Evolutionary conservation across 257 asterid genomes (phyloP), one percentile per base, ranked within the genome.

Genomic region (Penstemon barbatus): DNA sequence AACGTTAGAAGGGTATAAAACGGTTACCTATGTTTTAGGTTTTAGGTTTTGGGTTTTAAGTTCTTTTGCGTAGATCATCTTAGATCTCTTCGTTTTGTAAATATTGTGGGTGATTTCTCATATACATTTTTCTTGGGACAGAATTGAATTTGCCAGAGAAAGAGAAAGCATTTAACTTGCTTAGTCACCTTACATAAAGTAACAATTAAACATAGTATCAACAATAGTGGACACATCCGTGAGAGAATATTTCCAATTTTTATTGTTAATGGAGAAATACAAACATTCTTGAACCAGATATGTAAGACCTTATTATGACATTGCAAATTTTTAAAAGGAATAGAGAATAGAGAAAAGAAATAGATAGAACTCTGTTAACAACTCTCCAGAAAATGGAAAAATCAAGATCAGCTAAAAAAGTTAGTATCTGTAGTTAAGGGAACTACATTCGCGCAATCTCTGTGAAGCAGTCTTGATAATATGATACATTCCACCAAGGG

Each of bases 221-320:
- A 55, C 41, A 49, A 3, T 48, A 65, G 43, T 0, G 43, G 43
- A 49, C 49, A 41, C 61, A 52, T 25, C 40, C 39, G 37, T 25
- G 38, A 5, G 44, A 56, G 18, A 3, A 39, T 46, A 46, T 73
- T 60, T 40, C 60, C 37, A 7, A 46, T 65, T 15, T 10, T 56
- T 39, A 54, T 63, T 62, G 33, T 58, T 49, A 53, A 3, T 6
- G 63, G 65, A 52, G 4, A 56, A 56, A 39, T 52, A 66, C 59
- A 36, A 72, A 8, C 62, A 49, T 7, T 7, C 19, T 51, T 66
- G 66, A 43, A 57, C 48, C 72, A 50, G 18, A 46, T 46, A 61
- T 45, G 8, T 40, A 49, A 55, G 68, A 60, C 50, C 54, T 45
- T 64, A 46, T 33, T 53, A 52, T 66, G 36, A 78, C 55, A 68